Evolutionary conservation across 2,329 filamentous ascomycete genomes (phyloP).

Genomic region (Dactylonectria estremocensis): DNA sequence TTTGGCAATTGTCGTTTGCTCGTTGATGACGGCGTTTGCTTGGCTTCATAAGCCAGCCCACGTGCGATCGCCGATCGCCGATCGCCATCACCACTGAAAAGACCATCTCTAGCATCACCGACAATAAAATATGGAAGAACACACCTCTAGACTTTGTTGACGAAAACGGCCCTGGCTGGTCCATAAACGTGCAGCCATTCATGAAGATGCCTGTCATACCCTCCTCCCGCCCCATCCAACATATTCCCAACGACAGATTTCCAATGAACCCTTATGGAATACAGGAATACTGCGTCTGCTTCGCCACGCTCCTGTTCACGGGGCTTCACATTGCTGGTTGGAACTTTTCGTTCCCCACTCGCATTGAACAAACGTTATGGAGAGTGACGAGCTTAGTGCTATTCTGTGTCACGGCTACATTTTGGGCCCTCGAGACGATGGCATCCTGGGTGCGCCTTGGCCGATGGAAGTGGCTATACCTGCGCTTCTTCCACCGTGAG

Average conservation of each 20-base stretch:
- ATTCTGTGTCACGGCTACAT: background rate
- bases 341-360: background rate
- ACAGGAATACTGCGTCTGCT: background rate
- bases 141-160: background rate
- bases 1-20: too few species aligned
- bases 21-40: too few species aligned
- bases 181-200: background rate
- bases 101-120: background rate
- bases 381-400: background rate
- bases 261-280: background rate
- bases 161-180: background rate
- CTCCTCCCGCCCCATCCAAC: background rate
- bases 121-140: background rate
- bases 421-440: background rate
- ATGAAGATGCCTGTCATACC: background rate
- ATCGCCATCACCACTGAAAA: background rate
- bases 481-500: background rate
- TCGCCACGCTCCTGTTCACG: background rate
- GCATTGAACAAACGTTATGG: background rate
- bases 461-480: background rate
- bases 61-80: too few species aligned
- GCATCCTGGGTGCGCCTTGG: background rate
- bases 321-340: background rate
- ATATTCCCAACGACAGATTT: background rate
- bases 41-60: too few species aligned